Conservation (phyloP, 2,329 filamentous ascomycete genomes). For the Fusarium tjaetaba region DNA sequence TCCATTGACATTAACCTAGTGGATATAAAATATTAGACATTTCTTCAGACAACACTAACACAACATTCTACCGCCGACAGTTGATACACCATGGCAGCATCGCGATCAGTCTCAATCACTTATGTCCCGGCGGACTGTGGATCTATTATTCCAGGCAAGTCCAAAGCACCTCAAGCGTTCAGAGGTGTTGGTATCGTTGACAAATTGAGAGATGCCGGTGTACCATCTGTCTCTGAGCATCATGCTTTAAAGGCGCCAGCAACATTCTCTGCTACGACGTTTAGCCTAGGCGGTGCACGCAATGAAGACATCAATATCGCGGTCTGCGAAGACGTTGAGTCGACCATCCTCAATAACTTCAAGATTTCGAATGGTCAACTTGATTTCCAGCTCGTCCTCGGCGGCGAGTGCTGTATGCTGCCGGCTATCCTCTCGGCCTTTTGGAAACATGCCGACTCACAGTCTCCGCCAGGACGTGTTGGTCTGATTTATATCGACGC, state of each 20-base stretch:
- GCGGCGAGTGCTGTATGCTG: slow-evolving; percentile 35
- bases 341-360: not conserved
- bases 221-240: slow-evolving; percentile 6
- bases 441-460: slow-evolving; percentile 9
- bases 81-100: slow-evolving; percentile 9
- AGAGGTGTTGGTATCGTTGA: slow-evolving; percentile 8
- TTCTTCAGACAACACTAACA: not conserved
- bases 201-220: not conserved
- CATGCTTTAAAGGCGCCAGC: slow-evolving; percentile 18
- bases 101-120: slow-evolving; percentile 8
- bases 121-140: slow-evolving; percentile 39
- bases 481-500: slow-evolving; percentile 40
- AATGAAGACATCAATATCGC: slow-evolving; percentile 29
- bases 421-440: slow-evolving; percentile 26
- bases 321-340: slow-evolving; percentile 21
- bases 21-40: not conserved
- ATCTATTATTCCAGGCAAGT: slow-evolving; percentile 38
- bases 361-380: not conserved
- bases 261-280: slow-evolving; percentile 3
- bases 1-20: not conserved
- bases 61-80: not conserved
- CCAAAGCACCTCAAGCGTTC: slow-evolving; percentile 36
- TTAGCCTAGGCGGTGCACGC: slow-evolving; percentile 10
- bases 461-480: slow-evolving; percentile 2
- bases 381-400: slow-evolving; percentile 29